Conservation (phyloP, 345 rosid genomes). For the Eucalyptus microcorys region DNA sequence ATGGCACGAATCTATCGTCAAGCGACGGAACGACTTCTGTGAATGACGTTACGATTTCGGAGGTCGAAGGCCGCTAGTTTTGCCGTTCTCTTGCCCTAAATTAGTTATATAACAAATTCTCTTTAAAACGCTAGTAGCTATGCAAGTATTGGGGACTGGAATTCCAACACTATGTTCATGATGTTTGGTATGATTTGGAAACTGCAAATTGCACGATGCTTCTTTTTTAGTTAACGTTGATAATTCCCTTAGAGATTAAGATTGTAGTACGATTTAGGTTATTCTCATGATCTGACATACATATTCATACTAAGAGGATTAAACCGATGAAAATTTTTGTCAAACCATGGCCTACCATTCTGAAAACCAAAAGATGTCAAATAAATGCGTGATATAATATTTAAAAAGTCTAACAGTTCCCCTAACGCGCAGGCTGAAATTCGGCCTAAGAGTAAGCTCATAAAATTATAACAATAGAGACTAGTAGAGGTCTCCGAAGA, state of each 20-base stretch:
- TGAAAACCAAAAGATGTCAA: neutral
- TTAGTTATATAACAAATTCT: neutral
- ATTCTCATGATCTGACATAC: neutral
- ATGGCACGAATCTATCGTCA: neutral
- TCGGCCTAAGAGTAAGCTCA: neutral
- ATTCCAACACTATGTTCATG: neutral
- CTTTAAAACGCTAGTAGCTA: neutral
- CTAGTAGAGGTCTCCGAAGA: neutral
- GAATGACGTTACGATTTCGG: conserved; percentile 17
- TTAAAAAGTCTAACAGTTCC: neutral
- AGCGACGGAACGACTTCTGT: conserved; percentile 6
- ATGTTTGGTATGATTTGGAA: neutral
- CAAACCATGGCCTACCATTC: neutral
- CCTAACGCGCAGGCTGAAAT: neutral
- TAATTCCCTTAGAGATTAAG: neutral
- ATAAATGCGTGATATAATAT: neutral
- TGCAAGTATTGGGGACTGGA: neutral
- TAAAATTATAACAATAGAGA: neutral
- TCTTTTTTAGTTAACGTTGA: neutral
- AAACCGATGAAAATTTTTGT: neutral
- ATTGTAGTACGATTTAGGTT: neutral
- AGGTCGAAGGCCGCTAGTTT: neutral
- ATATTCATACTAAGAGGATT: neutral
- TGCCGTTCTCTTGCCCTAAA: neutral
- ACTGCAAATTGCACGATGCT: neutral